phyloP scores from a whole-genome alignment of 1,284 basidiomycete species.

The Pulchroboletus neoregius region DNA sequence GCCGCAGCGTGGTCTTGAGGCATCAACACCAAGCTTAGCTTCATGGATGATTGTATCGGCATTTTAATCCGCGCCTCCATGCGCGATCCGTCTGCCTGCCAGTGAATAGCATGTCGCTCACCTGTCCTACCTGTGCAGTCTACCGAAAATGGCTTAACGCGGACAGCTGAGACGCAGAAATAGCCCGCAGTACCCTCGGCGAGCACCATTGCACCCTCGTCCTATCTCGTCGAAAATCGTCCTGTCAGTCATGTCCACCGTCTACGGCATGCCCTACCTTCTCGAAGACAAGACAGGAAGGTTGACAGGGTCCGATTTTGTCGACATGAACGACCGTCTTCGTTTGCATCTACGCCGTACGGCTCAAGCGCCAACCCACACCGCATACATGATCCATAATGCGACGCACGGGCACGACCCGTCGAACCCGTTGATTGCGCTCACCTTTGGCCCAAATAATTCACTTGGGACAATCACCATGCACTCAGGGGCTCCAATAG shows the following conservation, averaged over 20 bases:
- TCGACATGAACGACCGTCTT: constrained; percentile 60
- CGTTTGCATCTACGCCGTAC: constrained; percentile 47
- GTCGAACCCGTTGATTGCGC: constrained; percentile 40
- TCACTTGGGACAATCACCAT: constrained; percentile 51
- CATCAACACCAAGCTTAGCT: constrained; percentile 16
- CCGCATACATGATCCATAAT: constrained; percentile 54
- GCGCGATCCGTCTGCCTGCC: constrained; percentile 21
- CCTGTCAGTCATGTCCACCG: constrained; percentile 31
- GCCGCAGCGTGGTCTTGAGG: constrained; percentile 18
- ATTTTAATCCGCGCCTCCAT: constrained; percentile 16
- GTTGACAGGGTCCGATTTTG: constrained; percentile 51
- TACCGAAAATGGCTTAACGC: constrained; percentile 26
- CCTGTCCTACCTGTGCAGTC: constrained; percentile 14
- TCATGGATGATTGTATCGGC: constrained; percentile 22
- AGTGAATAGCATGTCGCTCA: constrained; percentile 17
- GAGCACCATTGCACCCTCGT: constrained; percentile 1
- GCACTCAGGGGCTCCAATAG: constrained; percentile 35
- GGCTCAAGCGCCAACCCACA: constrained; percentile 38
- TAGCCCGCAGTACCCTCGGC: constrained; percentile 14
- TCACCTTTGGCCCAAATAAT: constrained; percentile 49
- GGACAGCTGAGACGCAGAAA: constrained; percentile 21
- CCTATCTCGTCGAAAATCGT: constrained; percentile 1
- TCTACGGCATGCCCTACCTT: constrained; percentile 54
- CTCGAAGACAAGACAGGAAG: constrained; percentile 59
- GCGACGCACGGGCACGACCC: constrained; percentile 26